Evolutionary conservation across 139 green algal genomes (phyloP).

Genomic region (Deuterostichococcus epilithicus): DNA sequence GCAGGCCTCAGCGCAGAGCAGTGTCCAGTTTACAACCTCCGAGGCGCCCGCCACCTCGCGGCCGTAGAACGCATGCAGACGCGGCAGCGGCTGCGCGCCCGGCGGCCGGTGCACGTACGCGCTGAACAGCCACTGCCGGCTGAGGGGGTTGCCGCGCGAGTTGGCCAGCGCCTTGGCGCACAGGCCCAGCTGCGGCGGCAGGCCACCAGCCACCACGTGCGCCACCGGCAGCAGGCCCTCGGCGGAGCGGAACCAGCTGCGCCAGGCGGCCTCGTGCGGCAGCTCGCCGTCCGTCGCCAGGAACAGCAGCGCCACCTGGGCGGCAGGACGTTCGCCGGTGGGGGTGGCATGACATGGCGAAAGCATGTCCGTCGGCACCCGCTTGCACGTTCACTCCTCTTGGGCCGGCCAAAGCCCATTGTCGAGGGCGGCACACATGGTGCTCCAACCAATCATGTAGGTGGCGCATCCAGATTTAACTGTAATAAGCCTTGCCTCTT

Average conservation of each 20-base stretch:
- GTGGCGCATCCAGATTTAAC: no score
- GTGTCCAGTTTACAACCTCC: constrained; percentile 21
- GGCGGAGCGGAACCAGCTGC: not conserved
- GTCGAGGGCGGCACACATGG: no score
- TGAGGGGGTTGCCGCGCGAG: not conserved
- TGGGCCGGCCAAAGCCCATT: no score
- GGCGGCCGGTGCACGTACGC: constrained; percentile 34
- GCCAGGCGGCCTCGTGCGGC: not conserved
- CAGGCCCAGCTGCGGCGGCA: not conserved
- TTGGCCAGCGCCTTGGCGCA: not conserved
- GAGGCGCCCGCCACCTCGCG: constrained; percentile 11
- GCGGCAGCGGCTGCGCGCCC: constrained; percentile 7
- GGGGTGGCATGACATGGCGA: no score
- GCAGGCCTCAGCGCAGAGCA: constrained; percentile 32
- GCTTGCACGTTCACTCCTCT: no score
- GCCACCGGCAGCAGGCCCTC: not conserved
- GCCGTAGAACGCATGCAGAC: constrained; percentile 23
- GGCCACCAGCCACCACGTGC: not conserved
- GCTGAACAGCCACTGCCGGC: constrained; percentile 20
- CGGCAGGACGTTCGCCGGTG: no score
- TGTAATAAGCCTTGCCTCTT: no score
- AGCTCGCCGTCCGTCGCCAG: not conserved
- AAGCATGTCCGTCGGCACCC: no score
- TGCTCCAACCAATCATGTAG: no score
- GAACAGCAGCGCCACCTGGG: not conserved